Evolutionary conservation across 139 green algal species (phyloP), one percentile per base, ranked within the genome.

Genomic region (Trebouxia sp.): DNA sequence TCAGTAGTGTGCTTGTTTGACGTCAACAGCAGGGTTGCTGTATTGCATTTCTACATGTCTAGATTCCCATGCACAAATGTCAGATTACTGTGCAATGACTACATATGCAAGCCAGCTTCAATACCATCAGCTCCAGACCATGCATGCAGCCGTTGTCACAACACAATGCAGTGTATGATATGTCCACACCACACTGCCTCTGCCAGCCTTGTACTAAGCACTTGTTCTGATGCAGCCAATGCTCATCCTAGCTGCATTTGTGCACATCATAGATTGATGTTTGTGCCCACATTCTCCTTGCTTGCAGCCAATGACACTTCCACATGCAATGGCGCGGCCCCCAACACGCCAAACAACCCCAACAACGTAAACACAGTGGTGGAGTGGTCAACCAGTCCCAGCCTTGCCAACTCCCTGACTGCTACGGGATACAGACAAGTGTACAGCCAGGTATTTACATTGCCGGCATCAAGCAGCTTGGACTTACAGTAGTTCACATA

Each of bases 401-500:
- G 24, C 37, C 11, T 76, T 24, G 32, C 66, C 38, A n/a, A 32
- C 24, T 24, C 66, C 20, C 24, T 24, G 38, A 48, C 39, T 28
- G 66, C 38, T 24, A 45, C 26, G 15, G 66, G 66, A 5, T 76
- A 76, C 41, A 50, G 39, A 30, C 66, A 76, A 38, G 38, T 51
- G 9, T 76, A 76, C 39, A 76, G 39, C 5, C 66, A 76, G 66
- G 66, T 76, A 45, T 32, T 10, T 53, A 17, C 47, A 53, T 53
- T 53, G 47, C 47, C 47, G 3, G 15, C 47, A 53, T 6, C 20
- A 17, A n/a, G n/a, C n/a, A n/a, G n/a, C n/a, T n/a, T n/a, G n/a
- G n/a, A n/a, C n/a, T n/a, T n/a, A n/a, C n/a, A n/a, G n/a, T n/a
- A n/a, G n/a, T n/a, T n/a, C n/a, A n/a, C n/a, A n/a, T n/a, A n/a